Percentiles rank a stretch among this genome's conserved stretches.
These are phyloP conservation scores for Mycena indigotica DNA, from an alignment of 768 basidiomycete species.

Conservation along the genomic window DNA sequence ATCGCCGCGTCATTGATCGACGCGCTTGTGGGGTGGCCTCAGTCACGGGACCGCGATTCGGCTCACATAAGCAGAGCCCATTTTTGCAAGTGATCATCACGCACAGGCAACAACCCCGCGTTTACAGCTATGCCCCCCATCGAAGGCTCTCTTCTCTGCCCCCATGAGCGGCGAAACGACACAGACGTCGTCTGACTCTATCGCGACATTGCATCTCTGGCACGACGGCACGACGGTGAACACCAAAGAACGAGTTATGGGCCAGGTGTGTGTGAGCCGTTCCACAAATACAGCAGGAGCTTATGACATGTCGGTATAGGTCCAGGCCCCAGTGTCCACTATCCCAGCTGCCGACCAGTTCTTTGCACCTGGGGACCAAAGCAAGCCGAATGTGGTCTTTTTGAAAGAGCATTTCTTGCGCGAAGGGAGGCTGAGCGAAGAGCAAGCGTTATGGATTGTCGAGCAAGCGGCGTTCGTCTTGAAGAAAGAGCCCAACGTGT, in stretches of 20 bases:
- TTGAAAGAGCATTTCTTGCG: constrained; percentile 99
- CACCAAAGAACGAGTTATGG: constrained; percentile 93
- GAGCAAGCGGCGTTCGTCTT: constrained; percentile 84
- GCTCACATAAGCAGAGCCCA: too few relatives aligned
- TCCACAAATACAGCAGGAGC: neutral
- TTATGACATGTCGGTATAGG: constrained; percentile 47
- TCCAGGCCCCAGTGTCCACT: constrained; percentile 96
- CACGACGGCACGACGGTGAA: constrained; percentile 91
- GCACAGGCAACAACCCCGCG: too few relatives aligned
- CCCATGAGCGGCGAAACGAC: neutral
- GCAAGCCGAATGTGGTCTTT: constrained; percentile 84
- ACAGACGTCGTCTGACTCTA: constrained; percentile 46
- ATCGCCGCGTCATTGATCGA: too few relatives aligned
- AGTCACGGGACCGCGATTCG: too few relatives aligned
- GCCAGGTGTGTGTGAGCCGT: constrained; percentile 67
- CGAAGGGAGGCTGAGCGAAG: constrained; percentile 92
- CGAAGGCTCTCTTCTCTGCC: neutral
- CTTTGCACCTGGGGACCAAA: constrained; percentile 71
- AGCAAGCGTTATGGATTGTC: constrained; percentile 93
- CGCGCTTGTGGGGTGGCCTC: too few relatives aligned
- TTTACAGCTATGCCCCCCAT: neutral
- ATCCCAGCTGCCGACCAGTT: constrained; percentile 93
- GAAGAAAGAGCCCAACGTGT: constrained; percentile 82
- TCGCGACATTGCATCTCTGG: constrained; percentile 88
- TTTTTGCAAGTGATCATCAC: too few relatives aligned